phyloP scores from a whole-genome alignment of 2,329 filamentous ascomycete genomes.

The Claviceps sp. region DNA sequence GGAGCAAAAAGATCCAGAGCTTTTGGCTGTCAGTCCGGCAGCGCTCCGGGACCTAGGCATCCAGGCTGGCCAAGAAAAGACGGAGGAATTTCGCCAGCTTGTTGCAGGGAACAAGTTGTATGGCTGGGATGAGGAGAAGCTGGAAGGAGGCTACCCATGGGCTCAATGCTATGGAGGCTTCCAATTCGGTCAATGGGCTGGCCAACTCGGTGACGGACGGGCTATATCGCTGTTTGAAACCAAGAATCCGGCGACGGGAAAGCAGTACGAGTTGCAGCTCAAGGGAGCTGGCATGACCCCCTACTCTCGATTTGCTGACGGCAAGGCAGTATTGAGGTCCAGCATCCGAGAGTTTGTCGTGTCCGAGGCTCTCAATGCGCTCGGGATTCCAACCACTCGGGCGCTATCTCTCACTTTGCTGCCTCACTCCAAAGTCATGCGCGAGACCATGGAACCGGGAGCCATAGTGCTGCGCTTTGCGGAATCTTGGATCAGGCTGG shows the following conservation, averaged over 20 bases:
- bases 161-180: constrained; percentile 93
- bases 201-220: constrained; percentile 86
- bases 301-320: constrained; percentile 92
- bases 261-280: constrained; percentile 78
- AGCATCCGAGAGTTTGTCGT: constrained; percentile 92
- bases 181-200: constrained; percentile 78
- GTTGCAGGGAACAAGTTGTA: constrained; percentile 74
- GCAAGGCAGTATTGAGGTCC: constrained; percentile 81
- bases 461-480: constrained; percentile 90
- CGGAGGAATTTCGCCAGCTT: constrained; percentile 60
- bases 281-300: constrained; percentile 91
- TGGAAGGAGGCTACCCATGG: constrained; percentile 79
- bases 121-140: constrained; percentile 57
- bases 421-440: constrained; percentile 56
- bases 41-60: constrained; percentile 77
- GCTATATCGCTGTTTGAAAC: constrained; percentile 91
- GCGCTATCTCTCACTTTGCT: constrained; percentile 71
- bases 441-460: constrained; percentile 76
- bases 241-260: constrained; percentile 58
- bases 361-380: constrained; percentile 74
- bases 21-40: constrained; percentile 66
- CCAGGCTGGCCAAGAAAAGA: constrained; percentile 50
- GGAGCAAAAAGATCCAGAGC: constrained; percentile 54
- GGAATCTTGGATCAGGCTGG: constrained; percentile 79
- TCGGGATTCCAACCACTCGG: constrained; percentile 75